phyloP scores from a whole-genome alignment of 768 basidiomycete species.

The Chalciporus piperatus region DNA sequence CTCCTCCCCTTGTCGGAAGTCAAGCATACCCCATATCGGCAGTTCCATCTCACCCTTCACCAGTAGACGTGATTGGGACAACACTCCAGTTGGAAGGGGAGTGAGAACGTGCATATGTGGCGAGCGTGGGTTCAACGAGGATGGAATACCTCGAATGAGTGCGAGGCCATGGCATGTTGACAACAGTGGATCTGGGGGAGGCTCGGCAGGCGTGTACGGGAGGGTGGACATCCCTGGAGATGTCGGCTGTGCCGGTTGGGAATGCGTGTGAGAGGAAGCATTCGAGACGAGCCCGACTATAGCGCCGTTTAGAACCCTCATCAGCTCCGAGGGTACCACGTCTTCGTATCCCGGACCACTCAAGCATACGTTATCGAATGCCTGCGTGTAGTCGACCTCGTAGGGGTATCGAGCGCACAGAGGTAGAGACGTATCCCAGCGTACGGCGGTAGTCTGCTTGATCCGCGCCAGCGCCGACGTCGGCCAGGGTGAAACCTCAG shows the following conservation, averaged over 20 bases:
- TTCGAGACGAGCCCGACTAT: constrained; percentile 68
- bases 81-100: constrained; percentile 53
- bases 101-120: constrained; percentile 71
- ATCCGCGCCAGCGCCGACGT: constrained; percentile 13
- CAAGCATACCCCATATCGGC: constrained; percentile 85
- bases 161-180: constrained; percentile 76
- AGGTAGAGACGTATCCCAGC: constrained; percentile 69
- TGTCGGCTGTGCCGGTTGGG: not conserved
- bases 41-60: constrained; percentile 89
- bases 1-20: constrained; percentile 47
- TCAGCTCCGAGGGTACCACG: constrained; percentile 66
- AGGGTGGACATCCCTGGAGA: constrained; percentile 21
- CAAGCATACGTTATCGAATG: constrained; percentile 64
- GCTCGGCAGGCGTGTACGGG: constrained; percentile 57
- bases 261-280: not conserved
- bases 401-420: constrained; percentile 71
- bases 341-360: constrained; percentile 78
- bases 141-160: constrained; percentile 54
- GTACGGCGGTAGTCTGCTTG: constrained; percentile 36
- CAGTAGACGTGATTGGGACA: constrained; percentile 39
- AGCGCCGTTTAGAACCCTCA: constrained; percentile 72
- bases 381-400: constrained; percentile 56
- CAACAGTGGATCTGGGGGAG: constrained; percentile 52
- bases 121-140: constrained; percentile 28
- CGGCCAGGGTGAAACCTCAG: constrained; percentile 25